Base-by-base conservation (phyloP, 495 filamentous ascomycete species). In the Aspergillus bertholletiae region DNA sequence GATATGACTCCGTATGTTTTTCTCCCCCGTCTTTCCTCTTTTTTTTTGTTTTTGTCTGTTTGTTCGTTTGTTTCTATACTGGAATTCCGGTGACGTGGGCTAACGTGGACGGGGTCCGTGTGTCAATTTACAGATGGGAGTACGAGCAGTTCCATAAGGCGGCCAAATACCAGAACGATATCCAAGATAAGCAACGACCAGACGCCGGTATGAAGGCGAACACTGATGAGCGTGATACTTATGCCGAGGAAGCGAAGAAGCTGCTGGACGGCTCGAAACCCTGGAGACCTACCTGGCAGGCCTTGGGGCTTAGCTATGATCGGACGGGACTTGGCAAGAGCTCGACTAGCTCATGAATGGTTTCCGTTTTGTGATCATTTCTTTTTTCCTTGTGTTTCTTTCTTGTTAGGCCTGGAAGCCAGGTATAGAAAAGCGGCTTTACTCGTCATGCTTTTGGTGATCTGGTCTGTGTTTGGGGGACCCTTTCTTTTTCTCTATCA, bases 241-340 rank as follows among this genome's bases (percentile, higher is more conserved):
- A 55, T 50, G 55, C 74, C 66, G 70, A 80, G 59, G 80, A 86
- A 64, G 87, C 84, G 8, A 67, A 84, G 77, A 73, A 78, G 58
- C 54, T 89, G 57, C 67, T 87, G 40, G 57, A 70, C 41, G 64
- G 71, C 11, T 62, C 63, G 56, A 61, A 66, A 51, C 24, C 61
- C 1, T 79, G 75, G 75, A 60, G 67, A 56, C 73, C 75, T 28
- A 76, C 75, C 15, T 79, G 74, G 74, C 69, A 76, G 67, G 71
- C 64, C n/a, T 20, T 78, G 50, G 75, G 75, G 20, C 34, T 75
- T 30, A 63, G 55, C 39, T 67, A 67, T 51, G 59, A 67, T 48
- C 60, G 66, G 24, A n/a, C 63, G 28, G 53, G 57, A 47, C 40
- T 71, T 50, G 53, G 62, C 50, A 22, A 35, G 15, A 26, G 20